Base-by-base conservation (phyloP, 2,329 filamentous ascomycete species). In the Uncinocarpus reesii region DNA sequence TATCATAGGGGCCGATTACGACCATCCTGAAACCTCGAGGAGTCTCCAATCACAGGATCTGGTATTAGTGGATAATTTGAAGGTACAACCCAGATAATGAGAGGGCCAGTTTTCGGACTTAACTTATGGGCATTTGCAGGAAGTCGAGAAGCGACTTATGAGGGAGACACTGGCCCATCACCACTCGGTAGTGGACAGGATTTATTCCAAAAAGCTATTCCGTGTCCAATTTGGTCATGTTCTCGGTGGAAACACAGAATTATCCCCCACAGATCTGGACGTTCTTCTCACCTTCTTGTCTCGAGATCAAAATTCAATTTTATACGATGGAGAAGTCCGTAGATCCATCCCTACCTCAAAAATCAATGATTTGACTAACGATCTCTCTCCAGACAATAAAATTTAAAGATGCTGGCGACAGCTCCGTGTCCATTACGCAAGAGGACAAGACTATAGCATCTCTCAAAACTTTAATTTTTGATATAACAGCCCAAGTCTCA, bases 391-490 rank as follows among this genome's bases (percentile, higher is more conserved):
- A 79, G 55, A 86, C 81, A 0, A 75, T 98, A 56, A 89, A 85
- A 62, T 81, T 96, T 63, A 83, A 78, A 57, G 66, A 67, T 0
- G 62, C 75, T 0, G 70, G 72, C 2, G 73, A 78, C 44, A 55
- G 61, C 1, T 60, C 66, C 1, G 56, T 62, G 10, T 65, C 72
- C 1, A 82, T 96, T 54, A 85, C 84, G 0, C 71, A 81, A 49
- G 83, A 93, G 58, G 92, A 98, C 66, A 71, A 73, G 3, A 84
- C 86, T 0, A 86, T 95, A 53, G 88, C 88, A 1, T 83, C 84
- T 43, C 74, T 98, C 13, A 81, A 83, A 52, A 77, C 81, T 16
- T 80, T 95, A 52, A 82, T 87, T 13, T 66, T 75, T 6, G 73
- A 80, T 0, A 74, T 96, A 32, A 76, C 74, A 43, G 69, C 69